These are phyloP conservation scores for Parmelia sp. DNA, from an alignment of 495 filamentous ascomycete genomes.

Conservation along the genomic window DNA sequence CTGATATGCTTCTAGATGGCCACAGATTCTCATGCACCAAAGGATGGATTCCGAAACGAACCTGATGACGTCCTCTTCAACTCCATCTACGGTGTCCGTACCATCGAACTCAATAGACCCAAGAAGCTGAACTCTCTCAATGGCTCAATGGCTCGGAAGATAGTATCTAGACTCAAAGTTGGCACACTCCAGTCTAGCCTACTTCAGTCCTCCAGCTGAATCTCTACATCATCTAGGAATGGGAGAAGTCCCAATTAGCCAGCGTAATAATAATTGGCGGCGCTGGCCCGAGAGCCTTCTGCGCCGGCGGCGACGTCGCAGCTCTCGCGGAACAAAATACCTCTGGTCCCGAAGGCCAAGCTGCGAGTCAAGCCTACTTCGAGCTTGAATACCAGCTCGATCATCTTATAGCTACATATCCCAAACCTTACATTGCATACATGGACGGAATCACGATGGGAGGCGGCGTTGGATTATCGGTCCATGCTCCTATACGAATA, in stretches of 20 bases:
- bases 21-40: conserved; percentile 38
- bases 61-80: conserved; percentile 89
- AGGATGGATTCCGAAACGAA: conserved; percentile 59
- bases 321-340: conserved; percentile 67
- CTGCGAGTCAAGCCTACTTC: conserved; percentile 71
- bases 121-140: conserved; percentile 85
- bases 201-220: conserved; percentile 18
- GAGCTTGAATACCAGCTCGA: conserved; percentile 87
- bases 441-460: conserved; percentile 99
- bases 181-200: conserved; percentile 14
- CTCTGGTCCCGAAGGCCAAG: conserved; percentile 56
- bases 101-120: conserved; percentile 90
- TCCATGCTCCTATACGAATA: conserved; percentile 93
- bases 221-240: conserved; percentile 46
- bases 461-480: conserved; percentile 85
- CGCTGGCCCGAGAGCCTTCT: conserved; percentile 75
- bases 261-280: conserved; percentile 92
- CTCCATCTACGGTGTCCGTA: conserved; percentile 78
- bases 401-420: conserved; percentile 90
- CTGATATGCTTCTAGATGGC: conserved; percentile 48
- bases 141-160: conserved; percentile 90
- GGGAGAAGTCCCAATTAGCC: conserved; percentile 87
- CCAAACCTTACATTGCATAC: conserved; percentile 88
- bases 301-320: conserved; percentile 86
- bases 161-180: conserved; percentile 70